Percentiles rank a stretch among this genome's conserved stretches.
These are phyloP conservation scores for Colletotrichum sp. DNA, from an alignment of 2,329 filamentous ascomycete species.

Conservation along the genomic window DNA sequence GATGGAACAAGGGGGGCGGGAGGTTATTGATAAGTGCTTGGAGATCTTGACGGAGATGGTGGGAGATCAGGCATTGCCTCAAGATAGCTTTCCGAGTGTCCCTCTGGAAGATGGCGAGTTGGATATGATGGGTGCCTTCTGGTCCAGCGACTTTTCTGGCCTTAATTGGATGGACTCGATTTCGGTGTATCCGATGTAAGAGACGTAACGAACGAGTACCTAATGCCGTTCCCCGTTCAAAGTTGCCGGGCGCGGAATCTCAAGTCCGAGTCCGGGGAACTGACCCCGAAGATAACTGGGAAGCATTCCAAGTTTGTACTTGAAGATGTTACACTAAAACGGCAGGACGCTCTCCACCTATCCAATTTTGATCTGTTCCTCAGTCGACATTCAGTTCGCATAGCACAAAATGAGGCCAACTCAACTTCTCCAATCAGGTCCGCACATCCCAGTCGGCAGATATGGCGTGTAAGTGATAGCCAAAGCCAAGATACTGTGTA, in stretches of 20 bases:
- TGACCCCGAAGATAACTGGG: background rate
- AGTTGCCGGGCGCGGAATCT: background rate
- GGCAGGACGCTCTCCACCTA: background rate
- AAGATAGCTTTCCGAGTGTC: background rate
- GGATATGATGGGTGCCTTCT: background rate
- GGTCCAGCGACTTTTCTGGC: background rate
- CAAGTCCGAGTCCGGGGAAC: background rate
- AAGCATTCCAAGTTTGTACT: background rate
- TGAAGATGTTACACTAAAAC: background rate
- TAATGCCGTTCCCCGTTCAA: background rate
- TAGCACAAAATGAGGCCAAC: background rate
- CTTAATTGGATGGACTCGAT: background rate
- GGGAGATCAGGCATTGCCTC: background rate
- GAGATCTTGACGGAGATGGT: background rate
- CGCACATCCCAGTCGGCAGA: background rate
- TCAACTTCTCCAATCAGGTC: background rate
- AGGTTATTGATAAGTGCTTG: background rate
- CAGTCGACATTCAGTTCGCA: background rate
- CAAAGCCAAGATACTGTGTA: accelerated
- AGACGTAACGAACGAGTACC: background rate
- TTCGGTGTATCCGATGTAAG: background rate
- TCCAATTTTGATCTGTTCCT: background rate
- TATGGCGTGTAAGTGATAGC: background rate
- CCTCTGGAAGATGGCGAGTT: background rate
- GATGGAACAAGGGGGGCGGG: background rate